Evolutionary conservation across 139 green algal species (phyloP).

Genomic region (Limnomonas spitsbergensis): DNA sequence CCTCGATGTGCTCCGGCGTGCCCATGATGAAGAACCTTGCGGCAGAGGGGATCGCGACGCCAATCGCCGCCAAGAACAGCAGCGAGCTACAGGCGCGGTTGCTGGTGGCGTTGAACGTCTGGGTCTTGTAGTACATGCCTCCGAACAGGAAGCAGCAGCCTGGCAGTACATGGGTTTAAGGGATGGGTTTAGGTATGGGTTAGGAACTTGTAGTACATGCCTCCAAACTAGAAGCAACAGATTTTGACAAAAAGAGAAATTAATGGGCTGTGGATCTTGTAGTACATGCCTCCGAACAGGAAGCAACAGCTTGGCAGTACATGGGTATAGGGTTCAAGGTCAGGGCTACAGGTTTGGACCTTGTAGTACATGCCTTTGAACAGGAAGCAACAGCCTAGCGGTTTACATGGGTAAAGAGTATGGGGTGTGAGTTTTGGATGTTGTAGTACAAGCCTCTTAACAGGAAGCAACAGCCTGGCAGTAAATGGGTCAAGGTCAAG

Average conservation of each 20-base stretch:
- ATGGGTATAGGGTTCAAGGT: too few species aligned
- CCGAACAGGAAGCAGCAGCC: conserved; percentile 83
- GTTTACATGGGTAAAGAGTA: too few species aligned
- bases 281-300: conserved; percentile 69
- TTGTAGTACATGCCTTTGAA: conserved; percentile 68
- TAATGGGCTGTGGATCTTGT: conserved; percentile 30
- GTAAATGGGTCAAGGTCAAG: too few species aligned
- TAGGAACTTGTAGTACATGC: too few species aligned
- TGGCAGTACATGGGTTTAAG: too few species aligned
- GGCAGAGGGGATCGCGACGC: conserved; percentile 12
- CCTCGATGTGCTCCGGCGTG: not conserved
- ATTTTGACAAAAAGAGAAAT: not conserved
- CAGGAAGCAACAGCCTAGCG: conserved; percentile 84
- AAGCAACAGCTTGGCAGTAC: conserved; percentile 79
- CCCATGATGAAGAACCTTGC: not conserved
- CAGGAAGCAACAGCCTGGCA: too few species aligned
- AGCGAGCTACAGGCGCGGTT: conserved; percentile 40
- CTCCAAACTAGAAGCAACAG: not conserved
- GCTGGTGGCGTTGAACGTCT: conserved; percentile 69
- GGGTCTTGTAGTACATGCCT: conserved; percentile 63
- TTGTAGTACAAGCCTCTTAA: too few species aligned
- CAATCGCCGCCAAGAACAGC: conserved; percentile 80
- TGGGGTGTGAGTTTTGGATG: too few species aligned
- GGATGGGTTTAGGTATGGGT: not conserved
- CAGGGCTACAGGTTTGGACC: conserved; percentile 75